Percentiles rank a stretch among this genome's conserved stretches.
Conservation (phyloP, 441 rosid species). For the Pelargonium fulgidum region DNA sequence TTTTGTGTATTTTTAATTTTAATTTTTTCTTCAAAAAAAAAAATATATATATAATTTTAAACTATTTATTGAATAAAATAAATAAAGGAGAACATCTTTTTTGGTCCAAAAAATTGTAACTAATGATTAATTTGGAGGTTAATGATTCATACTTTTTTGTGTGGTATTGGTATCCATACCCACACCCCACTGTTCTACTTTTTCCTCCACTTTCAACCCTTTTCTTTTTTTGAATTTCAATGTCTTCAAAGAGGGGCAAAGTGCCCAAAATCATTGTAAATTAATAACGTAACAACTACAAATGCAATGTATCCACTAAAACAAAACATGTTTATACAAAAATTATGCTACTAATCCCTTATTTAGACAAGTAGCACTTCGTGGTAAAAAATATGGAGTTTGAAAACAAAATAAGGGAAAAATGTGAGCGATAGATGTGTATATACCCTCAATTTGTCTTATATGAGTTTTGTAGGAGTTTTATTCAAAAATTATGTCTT, state of each 20-base stretch:
- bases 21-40: too few species aligned
- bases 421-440: too few species aligned
- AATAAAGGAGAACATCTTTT: constrained; percentile 32
- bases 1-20: neutral
- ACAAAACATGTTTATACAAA: too few species aligned
- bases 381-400: too few species aligned
- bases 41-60: too few species aligned
- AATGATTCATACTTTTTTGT: constrained; percentile 25
- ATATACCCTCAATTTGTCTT: too few species aligned
- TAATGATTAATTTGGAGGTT: constrained; percentile 26
- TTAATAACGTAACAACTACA: neutral
- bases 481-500: too few species aligned
- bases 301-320: neutral
- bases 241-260: constrained; percentile 1
- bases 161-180: constrained; percentile 2
- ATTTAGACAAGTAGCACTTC: too few species aligned
- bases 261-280: neutral
- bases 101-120: constrained; percentile 26
- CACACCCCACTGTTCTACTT: neutral
- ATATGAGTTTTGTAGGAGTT: too few species aligned
- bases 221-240: constrained; percentile 12
- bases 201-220: constrained; percentile 10
- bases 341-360: too few species aligned
- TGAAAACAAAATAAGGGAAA: too few species aligned
- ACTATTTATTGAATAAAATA: constrained; percentile 13